Evolutionary conservation across 1,284 basidiomycete genomes (phyloP), one percentile per base, ranked within the genome.

Genomic region (Ganoderma multipileum): DNA sequence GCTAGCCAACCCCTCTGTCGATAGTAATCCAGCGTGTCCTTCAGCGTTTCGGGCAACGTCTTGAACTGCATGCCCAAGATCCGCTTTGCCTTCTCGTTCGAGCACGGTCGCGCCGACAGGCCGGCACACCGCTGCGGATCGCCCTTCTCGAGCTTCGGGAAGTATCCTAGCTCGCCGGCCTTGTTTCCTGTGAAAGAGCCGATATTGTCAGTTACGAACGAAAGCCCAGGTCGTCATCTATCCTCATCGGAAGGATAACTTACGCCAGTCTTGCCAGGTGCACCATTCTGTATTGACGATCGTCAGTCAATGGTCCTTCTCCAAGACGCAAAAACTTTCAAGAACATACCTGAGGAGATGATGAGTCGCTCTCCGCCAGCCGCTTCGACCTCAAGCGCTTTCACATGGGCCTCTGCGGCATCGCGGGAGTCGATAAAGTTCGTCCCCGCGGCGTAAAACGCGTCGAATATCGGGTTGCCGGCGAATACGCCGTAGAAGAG

Each of bases 351-450:
- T 16, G 76, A 77, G 23, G 75, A 70, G 23, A 81, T 75, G 70
- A 86, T 81, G 72, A 87, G 86, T 12, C 90, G 80, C 74, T 90
- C 77, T 0, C 84, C 85, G 2, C 82, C 84, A 0, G 88, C 89
- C 26, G 81, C 81, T 5, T 80, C 77, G 20, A 80, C 80, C 36
- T 83, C 80, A 3, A 90, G 79, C 4, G 88, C 84, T 14, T 79
- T 79, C 30, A 87, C 81, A 73, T 90, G 89, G 1, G 84, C 85
- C 6, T 82, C 78, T 3, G 86, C 87, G 26, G 90, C 80, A 73
- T 89, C 87, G 38, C 88, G 83, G 1, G 91, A 89, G 73, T 92
- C 89, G 61, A 89, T 81, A 78, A 82, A 89, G 80, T 77, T 68
- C 20, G 26, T 12, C 36, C 62, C 44, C 7, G 60, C 36, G 16